Evolutionary conservation across 1,139 yeast genomes (phyloP), one percentile per base, ranked within the genome.

Genomic region (Protomyces inouyei): DNA sequence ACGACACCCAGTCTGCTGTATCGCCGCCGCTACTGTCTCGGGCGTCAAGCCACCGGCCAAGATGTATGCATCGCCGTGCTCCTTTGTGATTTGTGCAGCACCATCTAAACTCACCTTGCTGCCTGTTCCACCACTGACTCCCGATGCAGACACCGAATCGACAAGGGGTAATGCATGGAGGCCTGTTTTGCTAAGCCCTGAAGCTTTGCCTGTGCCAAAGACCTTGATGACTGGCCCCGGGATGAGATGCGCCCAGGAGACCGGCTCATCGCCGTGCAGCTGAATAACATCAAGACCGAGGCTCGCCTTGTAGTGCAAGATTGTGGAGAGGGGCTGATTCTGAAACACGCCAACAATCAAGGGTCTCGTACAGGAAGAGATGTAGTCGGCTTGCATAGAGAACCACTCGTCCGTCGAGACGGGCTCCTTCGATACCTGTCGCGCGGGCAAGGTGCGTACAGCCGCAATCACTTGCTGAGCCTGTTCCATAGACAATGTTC

Each of bases 91-190:
- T 8, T 45, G 32, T 8, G 18, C 36, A 6, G 43, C 61, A 1
- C 76, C 73, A 1, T 73, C 70, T 97, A 98, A 91, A 72, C 89
- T 86, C 25, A 91, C 82, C 21, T 78, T 71, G 65, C 84, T 83
- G 3, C 98, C 98, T 71, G 90, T 95, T 0, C 98, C 98, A 9
- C 98, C 98, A 2, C 81, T 81, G 71, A 89, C 97, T 1, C 96
- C 87, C 72, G 93, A 98, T 9, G 28, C 35, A 21, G 59, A 53
- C 45, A 55, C 55, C n/a, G 67, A 61, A 25, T 65, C 67, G 35
- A 93, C 77, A 64, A 93, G 78, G 1, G 93, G 84, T 32, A 85
- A 67, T 21, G 84, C 75, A 57, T 84, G 83, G 60, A 75, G 75
- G 3, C 77, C 76, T 0, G 77, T 81, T 37, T 48, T 61, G 3